Percentiles rank a stretch among this genome's conserved stretches.
These are phyloP conservation scores for Beta corolliflora DNA, from an alignment of 179 eudicot species.

Conservation along the genomic window DNA sequence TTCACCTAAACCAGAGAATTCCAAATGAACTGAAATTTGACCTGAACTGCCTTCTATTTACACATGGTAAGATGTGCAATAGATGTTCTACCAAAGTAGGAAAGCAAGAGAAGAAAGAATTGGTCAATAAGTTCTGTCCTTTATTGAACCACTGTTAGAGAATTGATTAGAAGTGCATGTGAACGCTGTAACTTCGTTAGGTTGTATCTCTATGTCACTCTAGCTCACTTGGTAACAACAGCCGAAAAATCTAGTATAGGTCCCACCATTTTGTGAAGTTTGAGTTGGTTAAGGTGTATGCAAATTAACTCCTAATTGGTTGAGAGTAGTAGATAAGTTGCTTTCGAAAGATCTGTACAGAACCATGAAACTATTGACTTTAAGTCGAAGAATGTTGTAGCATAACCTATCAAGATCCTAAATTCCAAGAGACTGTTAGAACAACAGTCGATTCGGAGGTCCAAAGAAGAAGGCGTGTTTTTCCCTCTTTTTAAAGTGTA, in stretches of 20 bases:
- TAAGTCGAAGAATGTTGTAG: not conserved
- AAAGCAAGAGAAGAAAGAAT: constrained; percentile 43
- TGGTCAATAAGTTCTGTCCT: constrained; percentile 49
- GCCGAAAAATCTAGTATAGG: not conserved
- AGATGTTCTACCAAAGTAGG: constrained; percentile 54
- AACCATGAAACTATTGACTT: constrained; percentile 1
- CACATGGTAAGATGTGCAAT: constrained; percentile 81
- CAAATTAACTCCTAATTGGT: not conserved
- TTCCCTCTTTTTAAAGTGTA: not conserved
- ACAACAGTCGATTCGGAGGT: not conserved
- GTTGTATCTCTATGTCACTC: not conserved
- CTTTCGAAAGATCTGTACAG: not conserved
- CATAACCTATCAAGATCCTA: not conserved
- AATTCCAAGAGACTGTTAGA: not conserved
- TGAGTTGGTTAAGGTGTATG: not conserved
- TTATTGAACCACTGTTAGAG: constrained; percentile 48
- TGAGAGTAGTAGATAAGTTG: not conserved
- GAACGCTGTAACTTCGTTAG: not conserved
- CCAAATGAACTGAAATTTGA: constrained; percentile 77
- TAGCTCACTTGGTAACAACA: not conserved
- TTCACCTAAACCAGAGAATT: constrained; percentile 76
- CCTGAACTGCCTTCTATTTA: constrained; percentile 76
- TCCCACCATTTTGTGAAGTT: not conserved
- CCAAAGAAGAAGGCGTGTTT: not conserved
- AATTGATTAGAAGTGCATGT: constrained; percentile 21